Base-by-base conservation (phyloP, 1,284 basidiomycete genomes). In the Cryptococcus neoformans region DNA sequence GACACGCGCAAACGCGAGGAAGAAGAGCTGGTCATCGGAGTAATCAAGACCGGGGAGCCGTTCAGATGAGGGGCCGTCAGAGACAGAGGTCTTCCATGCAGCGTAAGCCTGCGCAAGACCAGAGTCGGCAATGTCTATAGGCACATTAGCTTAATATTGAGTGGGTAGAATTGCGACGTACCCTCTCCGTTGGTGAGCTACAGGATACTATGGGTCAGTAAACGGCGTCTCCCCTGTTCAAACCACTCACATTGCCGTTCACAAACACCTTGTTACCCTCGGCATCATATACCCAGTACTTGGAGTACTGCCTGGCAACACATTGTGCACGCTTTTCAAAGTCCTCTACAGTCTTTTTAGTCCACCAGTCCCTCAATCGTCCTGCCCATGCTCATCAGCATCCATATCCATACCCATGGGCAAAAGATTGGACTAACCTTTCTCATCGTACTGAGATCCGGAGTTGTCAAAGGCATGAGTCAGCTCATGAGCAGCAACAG, bases 391-490 rank as follows among this genome's bases (percentile, higher is more conserved):
- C 12, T 1, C 34, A 9, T 41, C 50, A 42, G 45, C 40, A 51
- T 28, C 10, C 7, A 16, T 12, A 38, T 11, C 38, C 2, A 35
- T 12, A 21, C 10, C 40, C 12, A 38, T 17, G 12, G 9, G 10
- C 38, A 42, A 37, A 49, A 17, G n/a, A 17, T 60, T 56, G 28
- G 28, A 28, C 28, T 28, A 52, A 60, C 82, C 82, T 42, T 79
- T 64, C 58, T 81, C 78, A 67, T 83, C 80, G 66, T 81, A 84
- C 59, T 81, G 79, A 44, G 69, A 68, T 9, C 95, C 95, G 45
- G 89, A 83, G 56, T 92, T 93, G 77, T 97, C 94, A 64, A 97
- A 96, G 1, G 92, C 92, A 70, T 97, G 93, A 83, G 51, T 90
- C 51, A 96, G 80, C 74, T 96, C 93, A 72, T 96, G 93, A 0